Evolutionary conservation across 768 basidiomycete species (phyloP).

Genomic region (Sutorius australiensis): DNA sequence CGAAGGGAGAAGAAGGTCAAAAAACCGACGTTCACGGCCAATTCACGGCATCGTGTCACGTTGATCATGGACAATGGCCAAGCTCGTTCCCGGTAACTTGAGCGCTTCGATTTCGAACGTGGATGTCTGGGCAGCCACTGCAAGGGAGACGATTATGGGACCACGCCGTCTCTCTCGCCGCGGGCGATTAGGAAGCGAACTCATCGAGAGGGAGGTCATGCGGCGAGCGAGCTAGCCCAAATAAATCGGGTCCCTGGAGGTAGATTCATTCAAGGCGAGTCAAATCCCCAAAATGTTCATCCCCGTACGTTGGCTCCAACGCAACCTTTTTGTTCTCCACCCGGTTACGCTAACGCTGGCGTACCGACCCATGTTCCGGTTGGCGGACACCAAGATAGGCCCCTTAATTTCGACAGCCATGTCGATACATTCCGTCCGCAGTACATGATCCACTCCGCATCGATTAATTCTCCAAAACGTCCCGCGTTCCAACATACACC

Average conservation of each 20-base stretch:
- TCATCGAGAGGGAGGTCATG: neutral
- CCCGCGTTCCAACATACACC: neutral
- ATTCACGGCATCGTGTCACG: conserved; percentile 15
- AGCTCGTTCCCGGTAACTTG: conserved; percentile 9
- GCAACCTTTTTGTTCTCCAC: neutral
- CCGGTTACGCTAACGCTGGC: neutral
- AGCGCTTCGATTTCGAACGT: conserved; percentile 1
- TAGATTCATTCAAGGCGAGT: neutral
- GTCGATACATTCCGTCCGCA: no score
- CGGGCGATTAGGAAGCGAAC: neutral
- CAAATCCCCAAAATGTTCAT: neutral
- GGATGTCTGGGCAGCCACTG: conserved; percentile 6
- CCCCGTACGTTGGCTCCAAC: neutral
- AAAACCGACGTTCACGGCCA: conserved; percentile 5
- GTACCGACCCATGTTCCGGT: no score
- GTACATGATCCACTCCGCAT: no score
- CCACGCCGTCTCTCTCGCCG: conserved; percentile 4
- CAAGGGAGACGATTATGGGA: conserved; percentile 19
- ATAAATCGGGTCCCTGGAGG: neutral
- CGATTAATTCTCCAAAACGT: no score
- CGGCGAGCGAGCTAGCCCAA: neutral
- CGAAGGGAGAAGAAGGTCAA: neutral
- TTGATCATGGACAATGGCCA: neutral
- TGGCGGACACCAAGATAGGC: no score
- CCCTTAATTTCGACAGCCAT: no score